Percentiles rank a stretch among this genome's conserved stretches.
Conservation (phyloP, 2,329 filamentous ascomycete species). For the Ramularia endophylla region DNA sequence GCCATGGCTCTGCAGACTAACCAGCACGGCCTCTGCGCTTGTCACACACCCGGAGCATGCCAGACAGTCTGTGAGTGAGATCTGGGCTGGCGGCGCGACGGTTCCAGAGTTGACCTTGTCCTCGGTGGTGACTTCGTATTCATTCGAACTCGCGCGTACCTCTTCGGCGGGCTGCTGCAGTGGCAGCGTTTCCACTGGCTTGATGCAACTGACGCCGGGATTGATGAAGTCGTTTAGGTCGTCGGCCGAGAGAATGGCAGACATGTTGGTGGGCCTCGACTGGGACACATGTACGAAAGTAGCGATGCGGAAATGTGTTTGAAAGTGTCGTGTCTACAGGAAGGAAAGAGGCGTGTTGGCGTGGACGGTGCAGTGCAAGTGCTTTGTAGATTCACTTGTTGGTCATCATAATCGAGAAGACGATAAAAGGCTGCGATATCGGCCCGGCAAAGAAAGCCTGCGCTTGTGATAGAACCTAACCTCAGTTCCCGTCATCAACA, state of each 20-base stretch:
- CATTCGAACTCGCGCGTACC: constrained; percentile 30
- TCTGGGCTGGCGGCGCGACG: constrained; percentile 69
- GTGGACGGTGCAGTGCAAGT: no score
- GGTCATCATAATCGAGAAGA: no score
- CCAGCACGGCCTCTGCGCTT: constrained; percentile 93
- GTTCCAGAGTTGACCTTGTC: constrained; percentile 55
- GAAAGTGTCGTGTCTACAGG: no score
- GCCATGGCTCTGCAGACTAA: constrained; percentile 86
- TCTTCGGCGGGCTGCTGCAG: constrained; percentile 44
- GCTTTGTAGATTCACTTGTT: no score
- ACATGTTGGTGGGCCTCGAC: constrained; percentile 55
- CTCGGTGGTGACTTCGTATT: constrained; percentile 89
- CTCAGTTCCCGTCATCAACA: no score
- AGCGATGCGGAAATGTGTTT: no score
- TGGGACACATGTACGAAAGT: constrained; percentile 24
- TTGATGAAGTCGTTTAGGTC: constrained; percentile 99
- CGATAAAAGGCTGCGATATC: no score
- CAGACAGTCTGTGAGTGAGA: constrained; percentile 94
- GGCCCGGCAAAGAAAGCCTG: no score
- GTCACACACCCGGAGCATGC: constrained; percentile 98
- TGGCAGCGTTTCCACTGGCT: constrained; percentile 89
- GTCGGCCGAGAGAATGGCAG: constrained; percentile 92
- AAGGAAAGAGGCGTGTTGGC: no score
- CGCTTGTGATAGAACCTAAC: no score
- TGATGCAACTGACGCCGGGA: constrained; percentile 95